Conservation (phyloP, 176 grass and related monocot species). For the Oryza longistaminata region DNA sequence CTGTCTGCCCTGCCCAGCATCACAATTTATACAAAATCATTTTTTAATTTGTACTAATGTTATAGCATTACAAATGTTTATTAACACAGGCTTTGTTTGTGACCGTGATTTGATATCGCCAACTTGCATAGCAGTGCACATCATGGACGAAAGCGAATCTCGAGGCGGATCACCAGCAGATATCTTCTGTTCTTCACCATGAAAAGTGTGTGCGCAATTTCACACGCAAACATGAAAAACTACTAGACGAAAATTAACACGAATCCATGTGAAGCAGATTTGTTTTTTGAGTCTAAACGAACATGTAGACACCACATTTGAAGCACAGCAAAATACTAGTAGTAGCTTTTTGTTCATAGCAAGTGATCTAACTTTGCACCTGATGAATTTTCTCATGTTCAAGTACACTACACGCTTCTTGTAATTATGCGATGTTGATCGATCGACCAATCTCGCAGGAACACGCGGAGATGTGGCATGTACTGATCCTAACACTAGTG, state of each 20-base stretch:
- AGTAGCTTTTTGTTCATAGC: neutral
- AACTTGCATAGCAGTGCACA: neutral
- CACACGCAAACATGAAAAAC: neutral
- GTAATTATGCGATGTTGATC: neutral
- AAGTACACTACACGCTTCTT: neutral
- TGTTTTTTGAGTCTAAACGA: too few relatives aligned
- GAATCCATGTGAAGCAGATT: too few relatives aligned
- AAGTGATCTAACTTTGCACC: neutral
- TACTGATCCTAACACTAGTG: conserved; percentile 10
- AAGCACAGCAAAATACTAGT: neutral
- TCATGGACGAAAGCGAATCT: conserved; percentile 35
- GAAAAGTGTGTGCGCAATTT: neutral
- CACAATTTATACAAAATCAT: too few relatives aligned
- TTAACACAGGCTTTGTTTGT: neutral
- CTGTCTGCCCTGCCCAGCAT: neutral
- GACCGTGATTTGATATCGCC: neutral
- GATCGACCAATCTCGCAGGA: conserved; percentile 17
- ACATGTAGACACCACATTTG: neutral
- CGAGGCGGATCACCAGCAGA: neutral
- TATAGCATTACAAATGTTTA: neutral
- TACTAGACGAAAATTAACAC: too few relatives aligned
- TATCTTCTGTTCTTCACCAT: neutral
- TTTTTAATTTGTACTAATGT: too few relatives aligned
- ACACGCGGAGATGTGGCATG: neutral
- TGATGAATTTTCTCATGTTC: neutral